Evolutionary conservation across 768 basidiomycete genomes (phyloP).

Genomic region (Pleurotus pulmonarius): DNA sequence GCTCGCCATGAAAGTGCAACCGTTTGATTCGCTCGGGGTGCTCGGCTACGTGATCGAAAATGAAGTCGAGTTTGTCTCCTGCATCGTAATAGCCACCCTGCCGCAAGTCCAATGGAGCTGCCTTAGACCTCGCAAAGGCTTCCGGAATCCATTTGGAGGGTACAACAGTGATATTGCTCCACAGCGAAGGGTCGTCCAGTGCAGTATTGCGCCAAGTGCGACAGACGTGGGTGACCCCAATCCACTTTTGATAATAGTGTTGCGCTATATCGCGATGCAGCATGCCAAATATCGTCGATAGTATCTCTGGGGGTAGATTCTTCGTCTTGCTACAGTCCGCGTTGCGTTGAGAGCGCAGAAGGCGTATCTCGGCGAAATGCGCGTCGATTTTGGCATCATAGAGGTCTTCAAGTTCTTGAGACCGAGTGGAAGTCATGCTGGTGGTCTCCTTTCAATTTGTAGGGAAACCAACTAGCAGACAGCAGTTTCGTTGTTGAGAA

Average conservation of each 20-base stretch:
- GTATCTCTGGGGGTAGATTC: neutral
- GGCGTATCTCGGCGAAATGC: neutral
- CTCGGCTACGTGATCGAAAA: neutral
- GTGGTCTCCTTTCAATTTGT: too few relatives aligned
- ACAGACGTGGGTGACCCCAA: neutral
- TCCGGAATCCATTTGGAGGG: neutral
- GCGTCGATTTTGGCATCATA: neutral
- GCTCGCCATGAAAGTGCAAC: neutral
- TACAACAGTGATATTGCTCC: neutral
- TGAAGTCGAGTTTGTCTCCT: neutral
- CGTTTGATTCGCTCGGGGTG: neutral
- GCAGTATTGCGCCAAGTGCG: neutral
- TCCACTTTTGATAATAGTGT: neutral
- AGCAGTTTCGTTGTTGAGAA: too few relatives aligned
- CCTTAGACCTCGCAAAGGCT: neutral
- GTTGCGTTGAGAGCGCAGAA: neutral
- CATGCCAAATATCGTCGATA: neutral
- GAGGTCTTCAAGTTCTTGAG: neutral
- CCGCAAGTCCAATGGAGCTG: neutral
- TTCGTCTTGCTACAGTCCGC: neutral
- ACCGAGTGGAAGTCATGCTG: neutral
- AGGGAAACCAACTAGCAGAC: too few relatives aligned
- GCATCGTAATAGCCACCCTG: neutral
- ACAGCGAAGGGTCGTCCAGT: neutral
- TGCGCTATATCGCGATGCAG: neutral